A percentile compares a stretch with the other conserved stretches of the same genome.
Conservation (phyloP, 768 basidiomycete genomes). For the Pilatotrama ljubarskyi region DNA sequence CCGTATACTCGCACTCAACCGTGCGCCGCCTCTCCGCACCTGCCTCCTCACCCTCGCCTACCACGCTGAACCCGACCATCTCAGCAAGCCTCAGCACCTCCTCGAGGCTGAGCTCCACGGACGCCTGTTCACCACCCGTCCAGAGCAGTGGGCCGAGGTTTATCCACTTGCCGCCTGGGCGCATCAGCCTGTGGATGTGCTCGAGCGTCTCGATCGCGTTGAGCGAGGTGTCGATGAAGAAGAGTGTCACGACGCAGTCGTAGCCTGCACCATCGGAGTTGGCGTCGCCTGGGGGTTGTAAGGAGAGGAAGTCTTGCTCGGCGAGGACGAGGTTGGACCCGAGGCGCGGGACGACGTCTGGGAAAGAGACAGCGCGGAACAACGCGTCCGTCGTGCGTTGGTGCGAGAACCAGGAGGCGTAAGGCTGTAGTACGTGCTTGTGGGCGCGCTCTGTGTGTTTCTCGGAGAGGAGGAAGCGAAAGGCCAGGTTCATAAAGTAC, state of each 20-base stretch:
- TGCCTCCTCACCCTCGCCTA: constrained; percentile 18
- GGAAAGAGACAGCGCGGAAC: constrained; percentile 57
- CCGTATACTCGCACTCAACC: constrained; percentile 67
- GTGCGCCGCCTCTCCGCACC: constrained; percentile 33
- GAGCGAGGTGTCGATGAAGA: constrained; percentile 44
- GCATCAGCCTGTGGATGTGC: constrained; percentile 56
- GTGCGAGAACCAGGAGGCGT: constrained; percentile 71
- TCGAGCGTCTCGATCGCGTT: constrained; percentile 43
- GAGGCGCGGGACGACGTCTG: constrained; percentile 59
- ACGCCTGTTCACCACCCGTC: constrained; percentile 55
- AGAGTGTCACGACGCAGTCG: constrained; percentile 53
- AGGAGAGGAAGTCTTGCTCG: constrained; percentile 58
- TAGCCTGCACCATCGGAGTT: constrained; percentile 39
- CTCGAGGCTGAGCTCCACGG: constrained; percentile 62
- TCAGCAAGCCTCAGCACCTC: constrained; percentile 55
- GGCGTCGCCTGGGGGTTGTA: neutral
- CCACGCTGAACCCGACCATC: constrained; percentile 53
- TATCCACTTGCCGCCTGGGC: constrained; percentile 67
- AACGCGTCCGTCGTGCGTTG: constrained; percentile 50
- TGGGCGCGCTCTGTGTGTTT: constrained; percentile 40
- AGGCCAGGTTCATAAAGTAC: constrained; percentile 62
- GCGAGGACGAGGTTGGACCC: constrained; percentile 43
- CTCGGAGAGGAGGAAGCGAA: constrained; percentile 57
- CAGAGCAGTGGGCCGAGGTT: constrained; percentile 71
- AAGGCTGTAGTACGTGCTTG: constrained; percentile 59